These are phyloP conservation scores for Picea glauca DNA, from an alignment of 75 land plant genomes.

Conservation along the genomic window DNA sequence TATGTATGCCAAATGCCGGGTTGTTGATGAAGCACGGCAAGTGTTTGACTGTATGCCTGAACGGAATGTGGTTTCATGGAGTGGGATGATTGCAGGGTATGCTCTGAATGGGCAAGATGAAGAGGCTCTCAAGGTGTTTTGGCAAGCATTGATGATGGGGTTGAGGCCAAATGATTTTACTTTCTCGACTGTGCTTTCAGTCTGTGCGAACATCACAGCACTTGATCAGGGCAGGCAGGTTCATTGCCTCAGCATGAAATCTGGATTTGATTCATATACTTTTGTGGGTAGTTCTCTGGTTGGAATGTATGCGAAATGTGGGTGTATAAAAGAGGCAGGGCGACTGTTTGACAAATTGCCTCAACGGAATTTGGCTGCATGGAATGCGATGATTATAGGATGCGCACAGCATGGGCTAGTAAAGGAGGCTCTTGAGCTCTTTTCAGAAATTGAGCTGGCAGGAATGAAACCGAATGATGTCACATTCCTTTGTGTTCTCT, in stretches of 20 bases:
- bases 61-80: slow-evolving; percentile 51
- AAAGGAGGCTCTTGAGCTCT: slow-evolving; percentile 40
- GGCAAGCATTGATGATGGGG: slow-evolving; percentile 14
- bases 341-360: slow-evolving; percentile 28
- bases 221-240: slow-evolving; percentile 31
- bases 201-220: slow-evolving; percentile 37
- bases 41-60: slow-evolving; percentile 50
- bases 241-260: slow-evolving; percentile 32
- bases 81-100: slow-evolving; percentile 44
- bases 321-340: slow-evolving; percentile 29
- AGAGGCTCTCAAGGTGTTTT: slow-evolving; percentile 26
- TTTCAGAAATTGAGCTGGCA: slow-evolving; percentile 54
- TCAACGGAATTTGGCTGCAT: slow-evolving; percentile 40
- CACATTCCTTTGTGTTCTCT: slow-evolving; percentile 57
- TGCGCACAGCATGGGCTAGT: slow-evolving; percentile 46
- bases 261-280: slow-evolving; percentile 37
- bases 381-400: slow-evolving; percentile 71
- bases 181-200: slow-evolving; percentile 34
- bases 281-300: slow-evolving; percentile 47
- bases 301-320: slow-evolving; percentile 71
- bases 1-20: slow-evolving; percentile 47
- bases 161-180: slow-evolving; percentile 45
- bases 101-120: slow-evolving; percentile 41
- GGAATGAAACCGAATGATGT: slow-evolving; percentile 55
- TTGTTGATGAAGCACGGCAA: slow-evolving; percentile 17